Conservation (phyloP, 1,139 yeast species). For the Zygosaccharomyces sapae region DNA sequence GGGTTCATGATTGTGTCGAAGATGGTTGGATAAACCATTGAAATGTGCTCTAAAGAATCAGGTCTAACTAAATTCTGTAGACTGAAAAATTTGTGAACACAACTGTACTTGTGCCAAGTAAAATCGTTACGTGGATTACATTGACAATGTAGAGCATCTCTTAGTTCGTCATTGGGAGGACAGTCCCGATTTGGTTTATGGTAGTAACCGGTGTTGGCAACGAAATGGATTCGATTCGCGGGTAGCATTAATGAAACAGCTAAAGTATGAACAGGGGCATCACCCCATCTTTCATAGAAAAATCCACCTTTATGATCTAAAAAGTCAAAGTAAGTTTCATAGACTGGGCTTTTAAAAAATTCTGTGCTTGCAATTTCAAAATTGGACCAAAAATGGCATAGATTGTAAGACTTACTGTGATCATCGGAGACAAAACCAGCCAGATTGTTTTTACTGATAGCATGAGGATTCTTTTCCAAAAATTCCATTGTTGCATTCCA, state of each 20-base stretch:
- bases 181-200: constrained; percentile 81
- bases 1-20: constrained; percentile 5
- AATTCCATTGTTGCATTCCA: constrained; percentile 67
- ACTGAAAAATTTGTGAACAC: constrained; percentile 19
- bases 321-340: constrained; percentile 59
- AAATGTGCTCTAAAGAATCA: constrained; percentile 10
- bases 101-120: constrained; percentile 25
- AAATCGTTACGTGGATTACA: constrained; percentile 50
- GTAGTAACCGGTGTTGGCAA: constrained; percentile 82
- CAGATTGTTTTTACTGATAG: constrained; percentile 52
- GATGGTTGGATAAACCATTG: constrained; percentile 12
- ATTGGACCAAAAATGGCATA: constrained; percentile 92
- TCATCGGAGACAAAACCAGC: constrained; percentile 51
- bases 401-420: constrained; percentile 63
- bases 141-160: constrained; percentile 45
- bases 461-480: constrained; percentile 41
- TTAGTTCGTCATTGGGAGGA: constrained; percentile 51
- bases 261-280: constrained; percentile 86
- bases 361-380: constrained; percentile 84
- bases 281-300: constrained; percentile 90
- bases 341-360: constrained; percentile 59
- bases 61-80: constrained; percentile 13
- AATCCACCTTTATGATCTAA: constrained; percentile 78
- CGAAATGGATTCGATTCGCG: constrained; percentile 71
- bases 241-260: constrained; percentile 73